These are phyloP conservation scores for Lactarius pseudohatsudake DNA, from an alignment of 768 basidiomycete genomes.

Conservation along the genomic window DNA sequence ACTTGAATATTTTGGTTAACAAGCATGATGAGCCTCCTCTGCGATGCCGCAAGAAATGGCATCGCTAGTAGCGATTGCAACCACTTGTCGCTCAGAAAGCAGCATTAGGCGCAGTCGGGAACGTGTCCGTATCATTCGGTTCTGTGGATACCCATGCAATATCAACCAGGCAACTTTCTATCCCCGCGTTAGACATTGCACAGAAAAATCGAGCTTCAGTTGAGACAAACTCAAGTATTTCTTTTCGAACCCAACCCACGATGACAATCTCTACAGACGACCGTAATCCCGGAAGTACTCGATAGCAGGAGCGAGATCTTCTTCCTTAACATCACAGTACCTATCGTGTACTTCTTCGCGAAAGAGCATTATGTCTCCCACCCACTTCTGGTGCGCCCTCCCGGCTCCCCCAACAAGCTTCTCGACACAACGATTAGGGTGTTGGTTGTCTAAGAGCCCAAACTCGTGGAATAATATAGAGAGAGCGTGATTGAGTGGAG, in stretches of 20 bases:
- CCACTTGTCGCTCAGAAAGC: too few species aligned
- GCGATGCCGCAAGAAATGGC: too few species aligned
- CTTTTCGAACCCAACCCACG: background rate
- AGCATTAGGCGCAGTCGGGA: too few species aligned
- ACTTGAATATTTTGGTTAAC: too few species aligned
- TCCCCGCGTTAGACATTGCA: background rate
- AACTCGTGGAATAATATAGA: slow-evolving; percentile 27
- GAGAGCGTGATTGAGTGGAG: slow-evolving; percentile 9
- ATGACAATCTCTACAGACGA: slow-evolving; percentile 7
- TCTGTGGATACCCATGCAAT: too few species aligned
- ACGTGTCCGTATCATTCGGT: too few species aligned
- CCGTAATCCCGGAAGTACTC: slow-evolving; percentile 28
- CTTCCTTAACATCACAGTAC: slow-evolving; percentile 23
- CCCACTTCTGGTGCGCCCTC: slow-evolving; percentile 16
- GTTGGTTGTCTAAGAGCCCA: slow-evolving; percentile 18
- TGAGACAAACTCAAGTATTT: background rate
- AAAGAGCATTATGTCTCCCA: slow-evolving; percentile 27
- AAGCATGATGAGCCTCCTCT: too few species aligned
- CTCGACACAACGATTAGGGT: slow-evolving; percentile 25
- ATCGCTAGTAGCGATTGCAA: too few species aligned
- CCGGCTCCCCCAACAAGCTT: slow-evolving; percentile 19
- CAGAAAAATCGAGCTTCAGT: background rate
- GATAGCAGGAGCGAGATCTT: slow-evolving; percentile 21
- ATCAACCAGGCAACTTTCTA: too few species aligned
- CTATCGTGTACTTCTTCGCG: slow-evolving; percentile 21